Conservation (phyloP, 306 rosid genomes). For the Vigna reflexopilosa region DNA sequence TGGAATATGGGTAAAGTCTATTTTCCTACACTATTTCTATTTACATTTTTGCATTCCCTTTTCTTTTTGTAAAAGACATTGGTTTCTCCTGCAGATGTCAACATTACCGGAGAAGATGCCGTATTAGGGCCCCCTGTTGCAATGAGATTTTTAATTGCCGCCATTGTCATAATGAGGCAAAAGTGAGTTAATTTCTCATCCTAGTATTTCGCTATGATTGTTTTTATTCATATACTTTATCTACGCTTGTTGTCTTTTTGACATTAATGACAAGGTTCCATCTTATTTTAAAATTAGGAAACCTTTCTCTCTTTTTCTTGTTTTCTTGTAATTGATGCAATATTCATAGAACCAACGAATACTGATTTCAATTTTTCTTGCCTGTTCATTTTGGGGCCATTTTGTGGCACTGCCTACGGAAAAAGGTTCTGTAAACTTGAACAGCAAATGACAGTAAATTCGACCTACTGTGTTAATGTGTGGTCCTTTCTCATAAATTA, state of each 20-base stretch:
- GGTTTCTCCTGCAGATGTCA: constrained; percentile 61
- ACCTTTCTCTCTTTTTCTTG: background rate
- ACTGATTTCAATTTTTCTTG: background rate
- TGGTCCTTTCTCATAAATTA: background rate
- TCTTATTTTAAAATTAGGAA: background rate
- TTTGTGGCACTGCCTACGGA: background rate
- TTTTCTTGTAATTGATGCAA: background rate
- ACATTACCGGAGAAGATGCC: constrained; percentile 78
- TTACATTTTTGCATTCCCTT: background rate
- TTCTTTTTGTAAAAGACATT: background rate
- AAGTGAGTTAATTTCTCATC: constrained; percentile 50
- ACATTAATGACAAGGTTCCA: constrained; percentile 11
- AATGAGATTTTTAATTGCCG: constrained; percentile 80
- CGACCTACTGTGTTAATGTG: background rate
- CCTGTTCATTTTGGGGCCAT: background rate
- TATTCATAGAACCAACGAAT: background rate
- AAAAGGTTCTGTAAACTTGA: background rate
- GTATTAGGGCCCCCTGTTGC: constrained; percentile 90
- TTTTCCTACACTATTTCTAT: background rate
- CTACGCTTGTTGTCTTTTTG: background rate
- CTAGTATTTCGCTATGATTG: background rate
- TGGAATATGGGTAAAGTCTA: constrained; percentile 66
- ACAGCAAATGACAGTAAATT: background rate
- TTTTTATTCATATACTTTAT: background rate
- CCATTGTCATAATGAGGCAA: constrained; percentile 81